A percentile compares a stretch with the other conserved stretches of the same genome.
Conservation (phyloP, 139 green algal species). For the Tetradesmus obliquus region DNA sequence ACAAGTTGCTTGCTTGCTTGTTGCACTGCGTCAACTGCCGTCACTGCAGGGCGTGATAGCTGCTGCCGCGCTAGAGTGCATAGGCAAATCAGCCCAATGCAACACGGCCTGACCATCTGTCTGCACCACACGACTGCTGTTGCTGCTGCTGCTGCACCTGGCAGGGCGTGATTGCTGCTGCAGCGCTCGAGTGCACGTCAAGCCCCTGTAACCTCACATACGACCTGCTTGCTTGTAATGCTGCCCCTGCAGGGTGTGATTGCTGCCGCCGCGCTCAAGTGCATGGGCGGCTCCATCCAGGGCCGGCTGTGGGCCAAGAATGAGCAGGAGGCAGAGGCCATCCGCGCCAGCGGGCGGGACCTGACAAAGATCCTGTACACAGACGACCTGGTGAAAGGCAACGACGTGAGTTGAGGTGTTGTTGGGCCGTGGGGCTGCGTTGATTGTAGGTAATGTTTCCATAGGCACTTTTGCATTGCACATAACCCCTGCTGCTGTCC, state of each 20-base stretch:
- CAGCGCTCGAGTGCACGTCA: conserved; percentile 75
- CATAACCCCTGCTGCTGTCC: not conserved
- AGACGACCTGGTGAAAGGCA: conserved; percentile 54
- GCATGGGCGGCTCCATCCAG: conserved; percentile 78
- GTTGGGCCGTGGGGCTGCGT: not conserved
- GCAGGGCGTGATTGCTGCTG: conserved; percentile 79
- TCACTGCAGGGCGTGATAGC: too few species aligned
- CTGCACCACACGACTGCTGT: conserved; percentile 28
- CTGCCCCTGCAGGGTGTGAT: conserved; percentile 81
- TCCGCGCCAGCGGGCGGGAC: conserved; percentile 62
- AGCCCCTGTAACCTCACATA: conserved; percentile 23
- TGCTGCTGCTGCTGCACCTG: not conserved
- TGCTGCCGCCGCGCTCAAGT: conserved; percentile 73
- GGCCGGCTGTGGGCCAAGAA: conserved; percentile 73
- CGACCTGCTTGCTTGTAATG: not conserved
- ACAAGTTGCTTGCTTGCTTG: too few species aligned
- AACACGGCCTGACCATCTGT: not conserved
- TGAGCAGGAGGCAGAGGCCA: conserved; percentile 69
- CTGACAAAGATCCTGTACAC: conserved; percentile 60
- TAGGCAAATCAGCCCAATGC: too few species aligned
- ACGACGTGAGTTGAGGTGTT: conserved; percentile 6
- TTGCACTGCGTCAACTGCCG: too few species aligned
- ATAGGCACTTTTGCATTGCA: not conserved
- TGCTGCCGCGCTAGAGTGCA: too few species aligned
- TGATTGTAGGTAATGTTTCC: too few species aligned